Base-by-base conservation (phyloP, 2,329 filamentous ascomycete genomes). In the Venturia pyrina region DNA sequence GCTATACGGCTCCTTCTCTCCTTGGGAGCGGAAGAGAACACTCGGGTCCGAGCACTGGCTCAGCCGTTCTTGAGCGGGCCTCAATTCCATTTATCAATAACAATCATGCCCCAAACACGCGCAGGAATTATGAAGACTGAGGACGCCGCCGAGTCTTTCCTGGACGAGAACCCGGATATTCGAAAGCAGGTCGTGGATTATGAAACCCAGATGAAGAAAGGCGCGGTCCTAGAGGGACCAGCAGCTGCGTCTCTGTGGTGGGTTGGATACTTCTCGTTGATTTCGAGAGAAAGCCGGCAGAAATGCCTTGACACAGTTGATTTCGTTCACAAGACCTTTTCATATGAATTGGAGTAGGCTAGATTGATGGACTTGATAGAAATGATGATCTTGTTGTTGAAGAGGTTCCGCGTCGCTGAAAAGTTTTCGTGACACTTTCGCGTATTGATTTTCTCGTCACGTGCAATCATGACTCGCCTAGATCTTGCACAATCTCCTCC, bases 1-100 rank as follows among this genome's bases (percentile, higher is more conserved):
- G 68, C 46, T 28, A 57, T 72, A 21, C 60, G 56, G 17, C 15
- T 70, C n/a, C 67, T 70, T n/a, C 44, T 64, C 2, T 61, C 68
- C 13, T 17, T 71, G 37, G 61, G 68, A 5, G 65, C 71, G 57
- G 24, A 40, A 69, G 66, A 70, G 68, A 37, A 59, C 19, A 21
- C 17, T 37, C 66, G 71, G 19, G 62, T 69, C 17, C 64, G 62
- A 8, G 67, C 66, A 24, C 69, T 73, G n/a, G 63, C 69, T 8
- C 68, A 70, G 21, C 68, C 72, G 7, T 71, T 70, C 60, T 13
- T 46, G n/a, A 34, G 60, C 1, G 66, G 67, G 13, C 24, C 68
- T 28, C 69, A 70, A 53, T 70, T 65, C 46, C 65, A 65, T 24
- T 46, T 60, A 17, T 50, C 56, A 24, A 32, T 65, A 13, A 44